Base-by-base conservation (phyloP, 768 basidiomycete genomes). In the Agaricus blazei region DNA sequence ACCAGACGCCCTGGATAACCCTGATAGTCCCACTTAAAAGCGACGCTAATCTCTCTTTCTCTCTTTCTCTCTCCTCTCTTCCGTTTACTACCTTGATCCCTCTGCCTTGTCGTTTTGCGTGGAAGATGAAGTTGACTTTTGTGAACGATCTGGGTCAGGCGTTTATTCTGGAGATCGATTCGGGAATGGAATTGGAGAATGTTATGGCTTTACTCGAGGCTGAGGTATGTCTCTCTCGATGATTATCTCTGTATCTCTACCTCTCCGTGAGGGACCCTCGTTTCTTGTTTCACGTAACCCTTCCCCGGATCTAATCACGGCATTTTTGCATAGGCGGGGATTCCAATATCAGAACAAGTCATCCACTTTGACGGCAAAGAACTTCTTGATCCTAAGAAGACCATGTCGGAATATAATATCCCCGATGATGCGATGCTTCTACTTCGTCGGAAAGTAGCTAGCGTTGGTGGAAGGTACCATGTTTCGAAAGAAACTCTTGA, bases 191-290 rank as follows among this genome's bases (percentile, higher is more conserved):
- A 68, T 81, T 98, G 28, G 90, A 92, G 75, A 89, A 95, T 67
- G 85, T 98, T 37, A 88, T 88, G 81, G 96, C 92, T 11, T 75
- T 98, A 52, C 77, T 97, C n/a, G 93, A 97, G 70, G 95, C 88
- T 0, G 95, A 98, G 83, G 96, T 93, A 67, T 68, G 85, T 67
- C 34, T 51, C 50, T 51, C 48, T 9, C 41, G 41, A n/a, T 31
- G 14, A 26, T 8, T 44, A 40, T 9, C 36, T 41, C 19, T 5
- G 36, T 15, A 41, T 23, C 34, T 53, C 42, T 28, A 7, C 19
- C 40, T 31, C 19, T 31, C 28, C 51, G 19, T 19, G 19, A 19
- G 19, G 19, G 19, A 19, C 19, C 19, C 19, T 19, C 19, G 19
- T 19, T 19, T 23, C 6, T 41, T 27, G 28, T 4, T 41, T 43